phyloP scores from a whole-genome alignment of 208 protist species.

The Leishmania amazonensis region DNA sequence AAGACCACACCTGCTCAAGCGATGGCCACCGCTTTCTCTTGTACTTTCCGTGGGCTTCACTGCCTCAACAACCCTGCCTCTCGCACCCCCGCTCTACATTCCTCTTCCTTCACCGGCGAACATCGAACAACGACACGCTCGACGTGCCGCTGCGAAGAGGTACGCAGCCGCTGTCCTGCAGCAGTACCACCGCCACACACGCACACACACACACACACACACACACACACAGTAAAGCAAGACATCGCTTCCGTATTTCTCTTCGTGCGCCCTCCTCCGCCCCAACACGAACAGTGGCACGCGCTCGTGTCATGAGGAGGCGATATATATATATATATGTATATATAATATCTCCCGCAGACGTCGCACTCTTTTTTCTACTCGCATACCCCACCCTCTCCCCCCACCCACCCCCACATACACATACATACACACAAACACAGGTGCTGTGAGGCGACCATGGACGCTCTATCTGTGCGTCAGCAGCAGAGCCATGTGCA shows the following conservation, averaged over 20 bases:
- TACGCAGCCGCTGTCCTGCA: neutral
- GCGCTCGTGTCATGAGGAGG: too few relatives aligned
- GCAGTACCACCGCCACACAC: neutral
- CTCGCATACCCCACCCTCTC: neutral
- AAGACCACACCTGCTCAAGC: neutral
- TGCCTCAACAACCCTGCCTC: neutral
- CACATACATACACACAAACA: neutral
- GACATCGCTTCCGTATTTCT: neutral
- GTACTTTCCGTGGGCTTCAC: neutral
- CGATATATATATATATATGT: too few relatives aligned
- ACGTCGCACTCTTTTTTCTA: too few relatives aligned
- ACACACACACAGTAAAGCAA: neutral
- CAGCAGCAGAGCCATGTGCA: constrained; percentile 3
- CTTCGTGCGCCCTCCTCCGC: too few relatives aligned
- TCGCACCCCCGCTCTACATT: neutral
- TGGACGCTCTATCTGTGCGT: constrained; percentile 22
- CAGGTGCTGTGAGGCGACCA: neutral
- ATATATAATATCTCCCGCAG: too few relatives aligned
- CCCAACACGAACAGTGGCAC: too few relatives aligned
- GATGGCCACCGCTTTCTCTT: neutral
- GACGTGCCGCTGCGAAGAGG: neutral
- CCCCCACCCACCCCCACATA: neutral
- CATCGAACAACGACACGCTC: neutral
- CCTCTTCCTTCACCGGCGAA: neutral
- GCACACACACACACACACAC: too few relatives aligned